phyloP scores from a whole-genome alignment of 2,329 filamentous ascomycete genomes.

The Venturia carpophila region DNA sequence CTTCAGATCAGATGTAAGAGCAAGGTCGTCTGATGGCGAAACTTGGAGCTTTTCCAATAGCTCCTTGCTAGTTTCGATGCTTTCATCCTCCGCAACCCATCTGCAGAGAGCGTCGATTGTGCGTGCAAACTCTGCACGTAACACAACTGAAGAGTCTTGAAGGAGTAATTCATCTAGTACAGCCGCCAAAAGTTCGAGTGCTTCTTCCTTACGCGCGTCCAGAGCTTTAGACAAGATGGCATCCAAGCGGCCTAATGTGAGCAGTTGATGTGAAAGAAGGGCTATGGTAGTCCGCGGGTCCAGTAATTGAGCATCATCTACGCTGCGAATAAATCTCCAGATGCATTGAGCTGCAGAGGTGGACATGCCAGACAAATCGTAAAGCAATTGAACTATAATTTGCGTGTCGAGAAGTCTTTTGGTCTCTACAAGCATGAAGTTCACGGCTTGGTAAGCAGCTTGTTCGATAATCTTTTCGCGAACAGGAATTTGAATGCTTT shows the following conservation, averaged over 20 bases:
- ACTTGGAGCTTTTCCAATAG: conserved; percentile 60
- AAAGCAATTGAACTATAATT: conserved; percentile 53
- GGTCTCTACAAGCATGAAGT: conserved; percentile 48
- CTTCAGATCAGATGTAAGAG: conserved; percentile 44
- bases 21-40: conserved; percentile 33
- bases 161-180: conserved; percentile 73
- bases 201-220: conserved; percentile 59
- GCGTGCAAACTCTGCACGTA: conserved; percentile 78
- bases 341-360: conserved; percentile 48
- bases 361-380: conserved; percentile 55
- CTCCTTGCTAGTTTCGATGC: conserved; percentile 56
- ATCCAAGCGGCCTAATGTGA: conserved; percentile 52
- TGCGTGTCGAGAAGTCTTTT: conserved; percentile 53
- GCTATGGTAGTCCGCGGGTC: conserved; percentile 54
- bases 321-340: conserved; percentile 41
- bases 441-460: conserved; percentile 48
- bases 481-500: conserved; percentile 32
- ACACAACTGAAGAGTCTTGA: conserved; percentile 65
- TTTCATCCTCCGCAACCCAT: conserved; percentile 70
- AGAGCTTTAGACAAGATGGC: conserved; percentile 66
- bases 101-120: conserved; percentile 73
- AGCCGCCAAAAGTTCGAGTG: conserved; percentile 71
- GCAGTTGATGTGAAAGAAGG: conserved; percentile 50
- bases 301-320: conserved; percentile 51
- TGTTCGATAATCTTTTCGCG: conserved; percentile 50